Evolutionary conservation across 495 filamentous ascomycete species (phyloP), one percentile per base, ranked within the genome.

Genomic region (Xylaria bambusicola): DNA sequence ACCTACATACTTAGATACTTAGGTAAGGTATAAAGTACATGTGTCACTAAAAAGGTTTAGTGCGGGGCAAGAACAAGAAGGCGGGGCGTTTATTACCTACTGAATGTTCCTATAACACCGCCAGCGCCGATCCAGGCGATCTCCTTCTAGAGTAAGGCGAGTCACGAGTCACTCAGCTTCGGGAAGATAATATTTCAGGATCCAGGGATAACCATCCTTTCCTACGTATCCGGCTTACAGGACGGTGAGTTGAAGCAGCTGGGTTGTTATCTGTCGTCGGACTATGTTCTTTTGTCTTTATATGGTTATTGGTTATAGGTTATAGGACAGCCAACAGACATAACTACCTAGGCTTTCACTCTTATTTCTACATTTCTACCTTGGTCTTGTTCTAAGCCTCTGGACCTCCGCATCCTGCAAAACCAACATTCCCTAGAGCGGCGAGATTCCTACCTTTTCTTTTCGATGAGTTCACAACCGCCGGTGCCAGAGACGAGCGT

Each of bases 401-500:
- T 24, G 10, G 26, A 10, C 38, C 36, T 35, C 2, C 29, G 18
- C 17, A 47, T 36, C 2, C 17, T 1, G 24, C 24, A 18, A 9
- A 35, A 5, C 29, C 29, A 6, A 13, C 17, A 6, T 3, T 24
- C 1, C 1, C 12, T 15, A 9, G 13, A 26, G 2, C 40, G 38
- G 6, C 1, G 18, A 27, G 26, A 31, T 5, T 17, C 15, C 17
- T 18, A 5, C 6, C 17, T 18, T n/a, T 18, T 27, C 21, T 5
- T 45, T 26, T 6, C 66, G 6, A 80, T 77, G 75, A 72, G 56
- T 62, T 56, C 68, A 48, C 74, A 73, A 63, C 70, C 73, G n/a
- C 75, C 84, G 26, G 83, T 95, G 44, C 91, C 92, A 10, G 91
- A 94, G 70, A 96, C 92, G 29, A 79, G 84, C 68, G 92, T 98